Percentiles rank a stretch among this genome's conserved stretches.
Evolutionary conservation across 345 rosid genomes (phyloP).

Genomic region (Pistacia integerrima): DNA sequence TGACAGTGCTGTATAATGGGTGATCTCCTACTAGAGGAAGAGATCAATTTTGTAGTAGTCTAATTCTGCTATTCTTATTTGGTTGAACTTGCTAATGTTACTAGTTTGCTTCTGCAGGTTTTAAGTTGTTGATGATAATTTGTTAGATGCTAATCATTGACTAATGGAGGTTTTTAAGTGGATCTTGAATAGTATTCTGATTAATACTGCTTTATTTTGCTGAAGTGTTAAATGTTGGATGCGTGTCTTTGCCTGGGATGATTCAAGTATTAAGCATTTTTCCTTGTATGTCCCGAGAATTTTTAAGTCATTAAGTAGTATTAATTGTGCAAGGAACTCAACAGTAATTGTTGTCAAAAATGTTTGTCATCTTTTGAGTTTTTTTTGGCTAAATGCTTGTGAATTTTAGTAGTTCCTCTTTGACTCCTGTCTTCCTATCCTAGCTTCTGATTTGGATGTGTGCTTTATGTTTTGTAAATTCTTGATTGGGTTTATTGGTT

Average conservation of each 20-base stretch:
- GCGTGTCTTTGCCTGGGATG: background rate
- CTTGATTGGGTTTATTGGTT: background rate
- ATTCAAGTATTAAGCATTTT: too few relatives aligned
- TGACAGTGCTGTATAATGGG: background rate
- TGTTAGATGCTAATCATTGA: background rate
- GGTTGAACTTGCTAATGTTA: background rate
- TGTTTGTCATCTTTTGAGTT: background rate
- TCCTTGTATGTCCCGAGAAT: too few relatives aligned
- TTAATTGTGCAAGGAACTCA: too few relatives aligned
- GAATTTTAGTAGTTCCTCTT: background rate
- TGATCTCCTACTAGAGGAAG: background rate
- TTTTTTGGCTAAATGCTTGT: background rate
- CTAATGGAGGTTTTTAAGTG: background rate
- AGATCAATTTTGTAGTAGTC: background rate
- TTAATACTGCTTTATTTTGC: background rate
- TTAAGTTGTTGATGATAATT: background rate
- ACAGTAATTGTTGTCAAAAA: too few relatives aligned
- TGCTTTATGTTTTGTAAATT: background rate
- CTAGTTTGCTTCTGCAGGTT: background rate
- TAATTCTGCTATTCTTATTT: background rate
- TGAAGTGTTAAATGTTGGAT: background rate
- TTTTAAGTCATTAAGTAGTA: too few relatives aligned
- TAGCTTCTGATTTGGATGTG: background rate
- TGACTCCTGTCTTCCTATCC: background rate
- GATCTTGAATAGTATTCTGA: background rate